Conservation (phyloP, 106 monocot genomes). For the Allium sativum region DNA sequence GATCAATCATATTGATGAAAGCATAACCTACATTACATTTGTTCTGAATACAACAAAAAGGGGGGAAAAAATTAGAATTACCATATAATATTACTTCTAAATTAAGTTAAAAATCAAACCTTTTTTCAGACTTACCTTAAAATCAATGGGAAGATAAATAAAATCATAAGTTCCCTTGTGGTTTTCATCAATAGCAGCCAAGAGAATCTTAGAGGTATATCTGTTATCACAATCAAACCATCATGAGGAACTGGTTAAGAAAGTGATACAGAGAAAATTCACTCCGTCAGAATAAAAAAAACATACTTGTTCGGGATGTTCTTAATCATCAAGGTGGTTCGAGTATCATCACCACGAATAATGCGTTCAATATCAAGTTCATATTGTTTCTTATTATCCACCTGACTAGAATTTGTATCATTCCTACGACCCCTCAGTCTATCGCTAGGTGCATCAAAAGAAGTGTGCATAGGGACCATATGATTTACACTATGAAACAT, state of each 20-base stretch:
- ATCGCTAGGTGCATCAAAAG: slow-evolving; percentile 43
- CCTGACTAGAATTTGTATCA: slow-evolving; percentile 36
- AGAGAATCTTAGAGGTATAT: slow-evolving; percentile 93
- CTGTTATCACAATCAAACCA: slow-evolving; percentile 16
- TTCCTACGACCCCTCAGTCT: slow-evolving; percentile 47
- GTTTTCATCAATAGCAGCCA: slow-evolving; percentile 92
- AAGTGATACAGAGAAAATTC: neutral
- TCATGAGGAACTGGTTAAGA: neutral
- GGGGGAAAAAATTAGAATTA: slow-evolving; percentile 15
- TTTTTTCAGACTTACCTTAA: slow-evolving; percentile 38
- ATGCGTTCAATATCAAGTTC: slow-evolving; percentile 89
- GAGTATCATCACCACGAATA: slow-evolving; percentile 56
- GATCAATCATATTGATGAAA: slow-evolving; percentile 87
- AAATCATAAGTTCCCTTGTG: slow-evolving; percentile 94
- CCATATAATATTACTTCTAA: slow-evolving; percentile 24
- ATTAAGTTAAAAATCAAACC: no score
- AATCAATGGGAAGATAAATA: slow-evolving; percentile 95
- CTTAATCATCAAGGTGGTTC: slow-evolving; percentile 98
- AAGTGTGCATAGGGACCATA: slow-evolving; percentile 22
- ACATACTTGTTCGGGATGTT: slow-evolving; percentile 97
- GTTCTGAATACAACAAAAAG: slow-evolving; percentile 36
- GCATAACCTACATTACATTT: slow-evolving; percentile 99
- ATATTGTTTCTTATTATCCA: slow-evolving; percentile 81
- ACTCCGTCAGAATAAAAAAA: neutral
- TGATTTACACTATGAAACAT: slow-evolving; percentile 59